Percentiles rank a stretch among this genome's conserved stretches.
Conservation (phyloP, 2,329 filamentous ascomycete genomes). For the Eutypella sp. region DNA sequence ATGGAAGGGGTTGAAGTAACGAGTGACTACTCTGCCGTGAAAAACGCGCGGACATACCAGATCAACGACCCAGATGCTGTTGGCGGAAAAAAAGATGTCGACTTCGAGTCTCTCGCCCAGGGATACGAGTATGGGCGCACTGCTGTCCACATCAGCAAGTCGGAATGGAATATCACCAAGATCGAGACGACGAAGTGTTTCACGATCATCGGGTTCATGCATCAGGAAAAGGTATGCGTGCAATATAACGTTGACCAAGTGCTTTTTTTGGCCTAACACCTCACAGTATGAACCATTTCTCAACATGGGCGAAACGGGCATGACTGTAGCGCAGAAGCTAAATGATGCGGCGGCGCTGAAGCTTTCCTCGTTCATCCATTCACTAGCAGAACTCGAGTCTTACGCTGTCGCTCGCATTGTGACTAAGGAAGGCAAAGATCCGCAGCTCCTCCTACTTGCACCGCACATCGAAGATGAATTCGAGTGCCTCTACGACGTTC, state of each 20-base stretch:
- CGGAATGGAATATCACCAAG: slow-evolving; percentile 83
- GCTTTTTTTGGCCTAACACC: slow-evolving; percentile 10
- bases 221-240: slow-evolving; percentile 60
- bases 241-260: not conserved
- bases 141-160: slow-evolving; percentile 81
- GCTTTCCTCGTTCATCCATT: slow-evolving; percentile 83
- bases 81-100: slow-evolving; percentile 76
- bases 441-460: slow-evolving; percentile 70
- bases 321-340: slow-evolving; percentile 70
- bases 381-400: slow-evolving; percentile 76
- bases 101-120: slow-evolving; percentile 79
- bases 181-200: slow-evolving; percentile 72
- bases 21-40: slow-evolving; percentile 61
- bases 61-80: slow-evolving; percentile 69
- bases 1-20: slow-evolving; percentile 45
- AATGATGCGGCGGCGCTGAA: slow-evolving; percentile 82
- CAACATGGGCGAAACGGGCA: slow-evolving; percentile 73
- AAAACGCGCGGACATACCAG: slow-evolving; percentile 72
- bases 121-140: slow-evolving; percentile 93
- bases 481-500: slow-evolving; percentile 84
- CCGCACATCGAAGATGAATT: slow-evolving; percentile 74
- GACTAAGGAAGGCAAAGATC: slow-evolving; percentile 74
- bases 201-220: slow-evolving; percentile 83
- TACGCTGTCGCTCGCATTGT: slow-evolving; percentile 86
- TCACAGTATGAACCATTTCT: slow-evolving; percentile 77